Evolutionary conservation across 129 eudicot species (phyloP), one percentile per base, ranked within the genome.

Genomic region (Helichrysum umbraculigerum): DNA sequence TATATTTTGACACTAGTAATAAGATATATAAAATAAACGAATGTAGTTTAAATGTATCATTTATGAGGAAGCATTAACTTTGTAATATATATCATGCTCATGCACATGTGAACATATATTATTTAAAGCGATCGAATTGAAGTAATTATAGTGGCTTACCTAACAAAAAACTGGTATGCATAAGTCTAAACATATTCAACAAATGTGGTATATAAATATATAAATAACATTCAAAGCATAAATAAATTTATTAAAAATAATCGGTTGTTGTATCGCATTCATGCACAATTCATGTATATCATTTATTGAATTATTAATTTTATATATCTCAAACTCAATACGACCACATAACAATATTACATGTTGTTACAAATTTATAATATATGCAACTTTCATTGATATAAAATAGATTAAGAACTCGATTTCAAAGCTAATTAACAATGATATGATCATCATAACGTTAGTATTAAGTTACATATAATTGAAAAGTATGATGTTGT

Each of bases 221-320:
- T 39, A 39, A 3, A 47, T 47, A 47, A 65, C 47, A 65, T 63
- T 63, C 41, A 63, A 63, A 65, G 44, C 70, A 65, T 16, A 16
- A 0, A 65, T 32, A 1, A 5, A 63, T 30, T 63, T 64, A 28
- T 11, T 64, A 22, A 32, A 64, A 29, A 64, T 17, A 65, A 33
- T 5, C n/a, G 41, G 70, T 65, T 16, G 70, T 32, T 29, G 70
- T 32, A 32, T 65, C 2, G 70, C 70, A 65, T 14, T 65, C 47
- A 65, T 65, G 70, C 70, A 65, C 70, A 65, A 65, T 65, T 65
- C 41, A 32, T 65, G 44, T n/a, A 17, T 64, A 64, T 28, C 32
- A 33, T 64, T 64, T 25, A 64, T 30, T 64, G 19, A 16, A 32
- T 30, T 63, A 20, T 14, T 11, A 47, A 14, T 12, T 3, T 47